phyloP scores from a whole-genome alignment of 495 filamentous ascomycete species.

The Neurospora sp. region DNA sequence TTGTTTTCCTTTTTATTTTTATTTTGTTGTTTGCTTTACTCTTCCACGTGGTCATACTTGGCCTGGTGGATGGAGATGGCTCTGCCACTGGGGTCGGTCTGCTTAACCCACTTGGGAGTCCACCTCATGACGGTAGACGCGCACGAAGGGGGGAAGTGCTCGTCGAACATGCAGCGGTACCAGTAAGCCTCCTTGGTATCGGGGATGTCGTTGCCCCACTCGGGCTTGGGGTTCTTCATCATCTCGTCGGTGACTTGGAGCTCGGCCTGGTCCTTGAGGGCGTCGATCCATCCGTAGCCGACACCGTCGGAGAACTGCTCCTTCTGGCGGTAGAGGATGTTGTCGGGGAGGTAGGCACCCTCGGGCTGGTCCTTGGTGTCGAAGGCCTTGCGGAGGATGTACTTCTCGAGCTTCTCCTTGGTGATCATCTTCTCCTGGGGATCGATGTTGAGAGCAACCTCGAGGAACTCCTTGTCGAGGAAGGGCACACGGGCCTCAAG shows the following conservation, averaged over 20 bases:
- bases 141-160: conserved; percentile 89
- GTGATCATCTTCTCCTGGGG: conserved; percentile 92
- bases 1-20: background rate
- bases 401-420: conserved; percentile 86
- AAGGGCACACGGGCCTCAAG: conserved; percentile 97
- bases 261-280: conserved; percentile 87
- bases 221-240: conserved; percentile 91
- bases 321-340: conserved; percentile 97
- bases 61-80: conserved; percentile 60
- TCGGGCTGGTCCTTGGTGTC: conserved; percentile 80
- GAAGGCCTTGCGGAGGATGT: conserved; percentile 93
- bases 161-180: conserved; percentile 97
- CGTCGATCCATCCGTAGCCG: conserved; percentile 98
- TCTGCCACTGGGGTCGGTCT: conserved; percentile 86
- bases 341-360: conserved; percentile 77
- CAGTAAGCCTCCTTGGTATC: conserved; percentile 98
- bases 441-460: conserved; percentile 84
- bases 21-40: background rate
- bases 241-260: conserved; percentile 85
- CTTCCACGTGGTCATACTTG: conserved; percentile 46
- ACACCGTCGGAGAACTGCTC: conserved; percentile 98
- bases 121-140: conserved; percentile 91
- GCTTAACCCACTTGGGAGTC: conserved; percentile 96
- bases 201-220: conserved; percentile 85
- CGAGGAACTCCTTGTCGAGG: conserved; percentile 92